phyloP scores from a whole-genome alignment of 768 basidiomycete species.

The Lyophyllum shimeji region DNA sequence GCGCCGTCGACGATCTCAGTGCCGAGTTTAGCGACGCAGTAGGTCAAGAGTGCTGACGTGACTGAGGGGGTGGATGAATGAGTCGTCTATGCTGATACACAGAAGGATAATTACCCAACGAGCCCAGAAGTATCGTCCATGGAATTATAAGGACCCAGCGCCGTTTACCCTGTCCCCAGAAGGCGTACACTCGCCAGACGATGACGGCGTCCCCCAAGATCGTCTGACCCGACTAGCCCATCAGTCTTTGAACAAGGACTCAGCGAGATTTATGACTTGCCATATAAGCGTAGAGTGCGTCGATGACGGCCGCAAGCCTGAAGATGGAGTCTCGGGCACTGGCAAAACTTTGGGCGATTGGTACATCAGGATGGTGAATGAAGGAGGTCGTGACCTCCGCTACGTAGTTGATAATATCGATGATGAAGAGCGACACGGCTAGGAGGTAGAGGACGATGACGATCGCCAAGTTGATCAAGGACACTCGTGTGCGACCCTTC shows the following conservation, averaged over 20 bases:
- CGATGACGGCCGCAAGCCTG: slow-evolving; percentile 6
- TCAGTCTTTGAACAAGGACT: background rate
- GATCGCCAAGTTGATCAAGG: slow-evolving; percentile 5
- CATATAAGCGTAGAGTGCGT: slow-evolving; percentile 9
- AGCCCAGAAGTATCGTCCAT: slow-evolving; percentile 2
- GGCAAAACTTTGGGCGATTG: slow-evolving; percentile 3
- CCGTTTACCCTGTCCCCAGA: slow-evolving; percentile 3
- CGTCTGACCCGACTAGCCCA: background rate
- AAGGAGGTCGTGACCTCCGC: slow-evolving; percentile 5
- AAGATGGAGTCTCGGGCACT: background rate
- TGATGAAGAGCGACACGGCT: slow-evolving; percentile 2
- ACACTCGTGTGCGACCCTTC: slow-evolving; percentile 4
- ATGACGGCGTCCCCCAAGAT: slow-evolving; percentile 11
- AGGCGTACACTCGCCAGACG: slow-evolving; percentile 6
- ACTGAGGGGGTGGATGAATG: background rate
- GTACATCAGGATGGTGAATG: background rate
- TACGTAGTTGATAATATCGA: slow-evolving; percentile 8
- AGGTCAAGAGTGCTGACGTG: slow-evolving; percentile 5
- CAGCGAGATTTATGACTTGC: background rate
- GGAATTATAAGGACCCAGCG: slow-evolving; percentile 6
- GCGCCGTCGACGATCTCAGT: slow-evolving; percentile 7
- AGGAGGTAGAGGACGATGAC: slow-evolving; percentile 6
- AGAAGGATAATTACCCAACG: background rate
- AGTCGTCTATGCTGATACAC: background rate
- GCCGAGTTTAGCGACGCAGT: slow-evolving; percentile 6